Evolutionary conservation across 352 stramenopile species (phyloP).

Genomic region (Globisporangium paroecandrum): DNA sequence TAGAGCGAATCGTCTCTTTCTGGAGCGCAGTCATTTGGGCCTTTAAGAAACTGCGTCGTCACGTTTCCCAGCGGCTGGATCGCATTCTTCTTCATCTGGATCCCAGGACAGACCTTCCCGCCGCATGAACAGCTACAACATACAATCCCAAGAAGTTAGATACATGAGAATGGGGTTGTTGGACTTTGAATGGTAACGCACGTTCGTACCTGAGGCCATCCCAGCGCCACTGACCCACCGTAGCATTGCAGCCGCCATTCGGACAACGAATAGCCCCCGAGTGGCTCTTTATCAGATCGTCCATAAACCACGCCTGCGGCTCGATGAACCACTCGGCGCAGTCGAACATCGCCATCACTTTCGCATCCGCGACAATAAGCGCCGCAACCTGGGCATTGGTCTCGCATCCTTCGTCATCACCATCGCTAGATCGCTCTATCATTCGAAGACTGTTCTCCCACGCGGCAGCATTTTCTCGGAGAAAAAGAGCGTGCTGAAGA

Average conservation of each 20-base stretch:
- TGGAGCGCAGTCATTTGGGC: background rate
- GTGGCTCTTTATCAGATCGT: slow-evolving; percentile 15
- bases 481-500: background rate
- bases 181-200: background rate
- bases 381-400: slow-evolving; percentile 21
- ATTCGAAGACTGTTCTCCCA: slow-evolving; percentile 37
- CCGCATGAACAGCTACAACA: slow-evolving; percentile 36
- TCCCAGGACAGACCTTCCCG: slow-evolving; percentile 35
- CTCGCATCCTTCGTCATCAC: slow-evolving; percentile 17
- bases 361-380: slow-evolving; percentile 34
- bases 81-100: slow-evolving; percentile 45
- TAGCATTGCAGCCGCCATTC: slow-evolving; percentile 29
- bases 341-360: slow-evolving; percentile 19
- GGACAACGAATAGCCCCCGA: slow-evolving; percentile 42
- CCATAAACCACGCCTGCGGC: slow-evolving; percentile 43
- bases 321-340: slow-evolving; percentile 53
- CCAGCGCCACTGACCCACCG: slow-evolving; percentile 57
- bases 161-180: background rate
- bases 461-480: slow-evolving; percentile 23
- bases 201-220: slow-evolving; percentile 35
- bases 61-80: slow-evolving; percentile 52
- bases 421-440: slow-evolving; percentile 21
- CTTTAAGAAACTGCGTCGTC: slow-evolving; percentile 20
- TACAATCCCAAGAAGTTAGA: slow-evolving; percentile 9
- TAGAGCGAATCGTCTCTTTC: slow-evolving; percentile 2